A percentile compares a stretch with the other conserved stretches of the same genome.
phyloP scores from a whole-genome alignment of 1,284 basidiomycete genomes.

The Cutaneotrichosporon sp. region DNA sequence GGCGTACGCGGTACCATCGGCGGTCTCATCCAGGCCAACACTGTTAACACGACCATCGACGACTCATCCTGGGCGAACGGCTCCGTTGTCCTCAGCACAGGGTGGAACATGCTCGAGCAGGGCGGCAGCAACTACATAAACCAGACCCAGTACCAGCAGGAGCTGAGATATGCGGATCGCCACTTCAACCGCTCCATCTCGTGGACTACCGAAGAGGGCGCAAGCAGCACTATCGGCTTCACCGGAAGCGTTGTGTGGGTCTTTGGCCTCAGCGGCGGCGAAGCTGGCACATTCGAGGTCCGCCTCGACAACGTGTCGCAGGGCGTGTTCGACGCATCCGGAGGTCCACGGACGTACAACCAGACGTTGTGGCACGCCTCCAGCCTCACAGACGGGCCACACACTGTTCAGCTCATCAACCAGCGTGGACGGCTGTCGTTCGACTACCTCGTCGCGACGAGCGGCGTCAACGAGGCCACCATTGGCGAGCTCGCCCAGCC shows the following conservation, averaged over 20 bases:
- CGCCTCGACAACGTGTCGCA: constrained; percentile 32
- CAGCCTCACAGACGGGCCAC: constrained; percentile 26
- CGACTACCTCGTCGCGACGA: constrained; percentile 33
- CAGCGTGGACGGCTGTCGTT: constrained; percentile 32
- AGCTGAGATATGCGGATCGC: constrained; percentile 18
- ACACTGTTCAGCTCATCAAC: constrained; percentile 34
- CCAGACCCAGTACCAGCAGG: constrained; percentile 28
- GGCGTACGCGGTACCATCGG: constrained; percentile 27
- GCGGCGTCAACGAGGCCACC: constrained; percentile 13
- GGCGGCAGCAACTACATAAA: constrained; percentile 38
- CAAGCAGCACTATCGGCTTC: constrained; percentile 32
- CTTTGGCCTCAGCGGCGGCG: constrained; percentile 34
- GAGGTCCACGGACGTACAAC: constrained; percentile 32
- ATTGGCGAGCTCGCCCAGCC: not conserved
- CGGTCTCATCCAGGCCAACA: constrained; percentile 10
- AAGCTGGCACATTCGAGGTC: constrained; percentile 36
- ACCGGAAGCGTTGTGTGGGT: constrained; percentile 35
- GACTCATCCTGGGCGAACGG: constrained; percentile 41
- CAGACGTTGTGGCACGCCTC: constrained; percentile 36
- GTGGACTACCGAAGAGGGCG: constrained; percentile 35
- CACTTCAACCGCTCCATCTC: constrained; percentile 36
- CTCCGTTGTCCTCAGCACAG: constrained; percentile 31
- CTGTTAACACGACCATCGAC: constrained; percentile 40
- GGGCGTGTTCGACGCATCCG: constrained; percentile 32
- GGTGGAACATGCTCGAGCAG: constrained; percentile 47